Conservation (phyloP, 2,329 filamentous ascomycete species). For the Monilinia fructigena region DNA sequence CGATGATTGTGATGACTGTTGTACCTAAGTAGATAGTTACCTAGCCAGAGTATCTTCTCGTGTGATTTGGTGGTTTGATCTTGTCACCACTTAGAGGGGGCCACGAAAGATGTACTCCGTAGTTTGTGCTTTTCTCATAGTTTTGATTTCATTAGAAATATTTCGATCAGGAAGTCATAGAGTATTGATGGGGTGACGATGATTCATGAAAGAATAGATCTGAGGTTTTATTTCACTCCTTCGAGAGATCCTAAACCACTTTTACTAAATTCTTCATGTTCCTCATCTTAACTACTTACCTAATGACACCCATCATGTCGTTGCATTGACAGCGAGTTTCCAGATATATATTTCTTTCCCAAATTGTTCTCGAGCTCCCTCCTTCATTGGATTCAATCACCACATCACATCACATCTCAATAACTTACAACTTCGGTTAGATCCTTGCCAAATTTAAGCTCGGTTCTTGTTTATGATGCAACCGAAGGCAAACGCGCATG, state of each 20-base stretch:
- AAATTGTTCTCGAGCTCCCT: not conserved
- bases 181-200: not conserved
- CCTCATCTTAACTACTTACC: too few species aligned
- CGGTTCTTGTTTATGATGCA: constrained; percentile 13
- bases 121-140: not conserved
- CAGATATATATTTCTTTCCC: not conserved
- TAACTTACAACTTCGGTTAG: constrained; percentile 7
- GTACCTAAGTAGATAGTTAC: not conserved
- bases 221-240: too few species aligned
- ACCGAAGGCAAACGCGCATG: constrained; percentile 18
- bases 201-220: not conserved
- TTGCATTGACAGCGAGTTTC: too few species aligned
- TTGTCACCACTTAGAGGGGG: not conserved
- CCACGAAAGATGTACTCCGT: not conserved
- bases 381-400: not conserved
- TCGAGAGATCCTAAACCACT: too few species aligned
- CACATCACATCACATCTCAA: not conserved
- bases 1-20: not conserved
- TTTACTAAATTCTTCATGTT: not conserved
- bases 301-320: too few species aligned
- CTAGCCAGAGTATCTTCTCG: not conserved
- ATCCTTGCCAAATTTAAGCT: constrained; percentile 19
- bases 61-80: not conserved
- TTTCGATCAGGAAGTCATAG: not conserved
- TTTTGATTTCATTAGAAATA: not conserved